phyloP scores from a whole-genome alignment of 2,329 filamentous ascomycete genomes.

The Diaporthe sp. region DNA sequence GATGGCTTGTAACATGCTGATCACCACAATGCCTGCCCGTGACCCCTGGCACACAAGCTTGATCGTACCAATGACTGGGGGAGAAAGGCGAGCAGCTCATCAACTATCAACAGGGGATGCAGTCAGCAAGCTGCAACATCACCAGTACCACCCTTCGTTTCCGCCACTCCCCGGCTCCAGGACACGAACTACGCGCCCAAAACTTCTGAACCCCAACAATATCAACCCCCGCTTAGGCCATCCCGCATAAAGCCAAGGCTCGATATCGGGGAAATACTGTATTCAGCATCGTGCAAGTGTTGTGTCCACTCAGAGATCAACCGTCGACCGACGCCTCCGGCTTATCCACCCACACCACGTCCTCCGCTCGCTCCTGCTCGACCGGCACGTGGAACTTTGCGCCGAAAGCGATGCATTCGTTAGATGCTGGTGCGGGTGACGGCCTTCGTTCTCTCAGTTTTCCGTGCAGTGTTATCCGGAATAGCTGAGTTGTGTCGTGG shows the following conservation, averaged over 20 bases:
- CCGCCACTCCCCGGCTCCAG: neutral
- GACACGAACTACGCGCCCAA: neutral
- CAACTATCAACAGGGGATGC: neutral
- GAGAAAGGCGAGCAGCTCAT: neutral
- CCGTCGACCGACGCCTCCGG: neutral
- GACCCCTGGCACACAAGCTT: neutral
- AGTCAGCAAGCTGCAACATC: slow-evolving; percentile 14
- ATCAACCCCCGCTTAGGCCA: neutral
- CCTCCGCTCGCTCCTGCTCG: neutral
- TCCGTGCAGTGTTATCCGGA: neutral
- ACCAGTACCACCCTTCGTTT: neutral
- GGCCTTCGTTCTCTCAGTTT: neutral
- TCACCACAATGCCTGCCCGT: neutral
- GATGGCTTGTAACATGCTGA: neutral
- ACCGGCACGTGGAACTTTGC: neutral
- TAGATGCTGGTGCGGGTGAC: neutral
- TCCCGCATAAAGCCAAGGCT: slow-evolving; percentile 9
- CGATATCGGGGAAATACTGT: neutral
- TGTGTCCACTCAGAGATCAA: neutral
- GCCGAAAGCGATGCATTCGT: neutral
- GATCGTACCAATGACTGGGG: neutral
- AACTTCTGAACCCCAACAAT: neutral
- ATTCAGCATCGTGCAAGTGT: neutral
- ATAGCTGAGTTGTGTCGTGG: neutral
- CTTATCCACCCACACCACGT: slow-evolving; percentile 1